Conservation (phyloP, 495 filamentous ascomycete genomes). For the Penicillium coffeae region DNA sequence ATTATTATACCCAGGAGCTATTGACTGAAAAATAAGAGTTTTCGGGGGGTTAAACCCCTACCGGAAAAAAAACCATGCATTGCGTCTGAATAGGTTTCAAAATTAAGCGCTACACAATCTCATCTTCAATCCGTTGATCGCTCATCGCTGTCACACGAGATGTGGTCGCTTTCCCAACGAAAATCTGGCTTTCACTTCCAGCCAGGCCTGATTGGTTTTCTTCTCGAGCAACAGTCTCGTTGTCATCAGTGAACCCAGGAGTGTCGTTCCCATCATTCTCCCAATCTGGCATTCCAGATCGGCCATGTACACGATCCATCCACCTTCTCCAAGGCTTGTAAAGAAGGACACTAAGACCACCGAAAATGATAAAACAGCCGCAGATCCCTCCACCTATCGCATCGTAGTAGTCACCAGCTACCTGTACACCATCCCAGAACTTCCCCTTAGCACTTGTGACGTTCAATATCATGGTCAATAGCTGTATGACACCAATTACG, state of each 20-base stretch:
- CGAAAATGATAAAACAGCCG: slow-evolving; percentile 74
- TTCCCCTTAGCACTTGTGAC: slow-evolving; percentile 65
- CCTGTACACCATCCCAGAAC: slow-evolving; percentile 85
- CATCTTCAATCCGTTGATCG: slow-evolving; percentile 15
- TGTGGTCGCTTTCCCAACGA: slow-evolving; percentile 11
- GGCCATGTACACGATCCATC: slow-evolving; percentile 45
- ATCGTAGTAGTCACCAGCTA: slow-evolving; percentile 77
- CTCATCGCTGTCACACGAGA: slow-evolving; percentile 15
- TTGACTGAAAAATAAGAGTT: no score
- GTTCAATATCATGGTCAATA: slow-evolving; percentile 71
- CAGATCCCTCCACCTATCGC: slow-evolving; percentile 83
- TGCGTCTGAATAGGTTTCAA: no score
- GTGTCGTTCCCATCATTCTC: slow-evolving; percentile 22
- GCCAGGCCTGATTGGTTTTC: neutral
- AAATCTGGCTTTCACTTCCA: slow-evolving; percentile 2
- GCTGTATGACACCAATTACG: slow-evolving; percentile 80
- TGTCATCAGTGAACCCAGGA: neutral
- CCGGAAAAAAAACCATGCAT: no score
- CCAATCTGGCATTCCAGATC: slow-evolving; percentile 20
- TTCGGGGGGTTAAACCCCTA: no score
- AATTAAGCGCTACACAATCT: slow-evolving; percentile 14
- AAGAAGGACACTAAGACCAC: slow-evolving; percentile 61
- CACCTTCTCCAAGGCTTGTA: slow-evolving; percentile 75
- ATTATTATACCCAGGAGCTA: no score
- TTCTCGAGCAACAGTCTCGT: neutral